These are phyloP conservation scores for Papilionanthe hybrid DNA, from an alignment of 116 monocot genomes.

Conservation along the genomic window DNA sequence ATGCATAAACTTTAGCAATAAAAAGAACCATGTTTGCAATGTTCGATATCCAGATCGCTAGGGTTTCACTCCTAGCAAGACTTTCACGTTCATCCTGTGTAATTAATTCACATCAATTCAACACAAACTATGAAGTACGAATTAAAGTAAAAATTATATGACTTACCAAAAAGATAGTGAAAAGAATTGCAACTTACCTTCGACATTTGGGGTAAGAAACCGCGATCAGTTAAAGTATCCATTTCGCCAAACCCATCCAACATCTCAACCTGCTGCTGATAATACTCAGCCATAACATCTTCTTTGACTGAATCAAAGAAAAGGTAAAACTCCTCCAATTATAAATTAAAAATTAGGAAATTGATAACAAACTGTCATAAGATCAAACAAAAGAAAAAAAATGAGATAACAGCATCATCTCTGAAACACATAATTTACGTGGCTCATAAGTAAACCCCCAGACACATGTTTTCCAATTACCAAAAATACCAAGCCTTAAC, in stretches of 20 bases:
- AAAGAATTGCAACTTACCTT: slow-evolving; percentile 31
- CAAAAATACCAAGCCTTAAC: not conserved
- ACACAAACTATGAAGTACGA: not conserved
- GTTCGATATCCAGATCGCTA: slow-evolving; percentile 81
- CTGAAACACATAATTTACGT: not conserved
- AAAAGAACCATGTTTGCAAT: slow-evolving; percentile 84
- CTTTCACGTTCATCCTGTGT: slow-evolving; percentile 29
- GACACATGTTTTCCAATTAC: not conserved
- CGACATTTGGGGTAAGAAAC: slow-evolving; percentile 73
- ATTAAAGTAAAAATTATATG: not conserved
- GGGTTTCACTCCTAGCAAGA: slow-evolving; percentile 59
- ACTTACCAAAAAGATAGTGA: not conserved
- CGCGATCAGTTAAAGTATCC: slow-evolving; percentile 79
- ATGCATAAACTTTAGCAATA: slow-evolving; percentile 94
- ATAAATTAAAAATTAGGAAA: not conserved
- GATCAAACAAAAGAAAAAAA: not conserved
- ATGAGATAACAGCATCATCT: not conserved
- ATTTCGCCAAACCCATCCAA: slow-evolving; percentile 88
- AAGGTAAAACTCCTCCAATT: not conserved
- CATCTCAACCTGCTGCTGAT: slow-evolving; percentile 88
- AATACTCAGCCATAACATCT: slow-evolving; percentile 76
- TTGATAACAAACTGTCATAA: not conserved
- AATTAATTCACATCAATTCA: slow-evolving; percentile 1
- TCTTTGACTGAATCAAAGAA: slow-evolving; percentile 28
- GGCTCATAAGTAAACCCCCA: not conserved